Evolutionary conservation across 768 basidiomycete genomes (phyloP).

Genomic region (Tylopilus plumbeoviolaceoides): DNA sequence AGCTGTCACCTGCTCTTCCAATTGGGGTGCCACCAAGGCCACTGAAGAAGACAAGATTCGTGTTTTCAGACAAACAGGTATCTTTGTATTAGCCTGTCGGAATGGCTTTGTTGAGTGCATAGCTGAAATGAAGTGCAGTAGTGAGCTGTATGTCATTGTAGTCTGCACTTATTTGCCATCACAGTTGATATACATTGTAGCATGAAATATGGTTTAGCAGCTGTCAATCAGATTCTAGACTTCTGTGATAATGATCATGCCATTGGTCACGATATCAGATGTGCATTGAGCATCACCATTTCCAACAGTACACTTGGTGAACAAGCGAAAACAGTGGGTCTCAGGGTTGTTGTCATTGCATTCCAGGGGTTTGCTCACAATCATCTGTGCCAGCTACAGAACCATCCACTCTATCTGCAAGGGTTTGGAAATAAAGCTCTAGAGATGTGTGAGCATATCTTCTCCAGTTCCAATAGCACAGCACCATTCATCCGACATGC

Average conservation of each 20-base stretch:
- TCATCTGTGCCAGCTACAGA: not conserved
- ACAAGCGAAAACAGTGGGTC: not conserved
- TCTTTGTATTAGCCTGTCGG: not conserved
- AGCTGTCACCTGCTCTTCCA: not conserved
- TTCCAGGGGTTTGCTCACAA: not conserved
- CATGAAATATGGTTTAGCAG: not conserved
- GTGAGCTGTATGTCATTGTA: not conserved
- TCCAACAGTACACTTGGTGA: not conserved
- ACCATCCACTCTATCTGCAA: not conserved
- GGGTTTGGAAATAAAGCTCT: not conserved
- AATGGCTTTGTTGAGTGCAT: not conserved
- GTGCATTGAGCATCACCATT: not conserved
- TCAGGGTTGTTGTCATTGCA: not conserved
- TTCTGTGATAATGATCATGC: not conserved
- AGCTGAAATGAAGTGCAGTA: not conserved
- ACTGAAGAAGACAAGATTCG: not conserved
- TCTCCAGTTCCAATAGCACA: not conserved
- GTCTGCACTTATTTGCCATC: too few species aligned
- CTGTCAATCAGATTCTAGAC: not conserved
- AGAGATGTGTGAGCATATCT: not conserved
- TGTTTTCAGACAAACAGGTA: not conserved
- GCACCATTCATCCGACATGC: not conserved
- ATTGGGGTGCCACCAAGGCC: not conserved
- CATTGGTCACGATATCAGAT: not conserved
- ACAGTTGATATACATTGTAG: not conserved